Evolutionary conservation across 2,329 filamentous ascomycete species (phyloP), one percentile per base, ranked within the genome.

Genomic region (Zymoseptoria crescenta): DNA sequence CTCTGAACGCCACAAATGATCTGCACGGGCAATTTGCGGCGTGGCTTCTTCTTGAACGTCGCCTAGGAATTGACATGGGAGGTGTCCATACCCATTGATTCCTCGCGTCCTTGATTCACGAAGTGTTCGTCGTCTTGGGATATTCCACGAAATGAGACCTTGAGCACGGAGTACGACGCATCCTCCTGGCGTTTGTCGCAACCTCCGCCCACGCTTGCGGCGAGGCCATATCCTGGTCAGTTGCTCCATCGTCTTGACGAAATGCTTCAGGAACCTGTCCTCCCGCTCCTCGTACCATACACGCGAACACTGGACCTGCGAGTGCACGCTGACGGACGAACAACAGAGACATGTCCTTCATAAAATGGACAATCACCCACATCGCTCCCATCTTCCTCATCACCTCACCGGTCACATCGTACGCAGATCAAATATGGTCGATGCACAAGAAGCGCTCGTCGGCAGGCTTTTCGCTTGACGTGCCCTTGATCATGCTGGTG

Each of bases 401-500:
- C 56, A 79, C 82, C 8, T 85, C 83, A 7, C 84, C 84, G 8
- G 73, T 87, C 60, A 86, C 83, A 54, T 85, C 82, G 65, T 87
- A 87, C 74, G 80, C 82, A 61, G 84, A 87, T 72, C 84, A 87
- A 69, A 87, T 87, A 69, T 79, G 83, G 70, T 83, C 80, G 65
- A 87, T 87, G 68, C 80, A 86, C 73, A 79, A 79, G 64, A 80
- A 74, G 59, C 79, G 81, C 65, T 82, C 77, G 58, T 86, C 83
- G 3, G 81, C 80, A 35, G 84, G 84, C 30, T 87, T 87, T 73
- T 86, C 83, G 16, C 75, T 87, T 65, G 84, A 87, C 68, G 86
- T 87, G 45, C 84, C 84, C 16, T 73, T 87, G 66, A 87, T 87
- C 64, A 87, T 87, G 84, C 81, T 87, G 19, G 76, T 84, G 58